Evolutionary conservation across 305 asterid genomes (phyloP), one percentile per base, ranked within the genome.

Genomic region (Vinca major): DNA sequence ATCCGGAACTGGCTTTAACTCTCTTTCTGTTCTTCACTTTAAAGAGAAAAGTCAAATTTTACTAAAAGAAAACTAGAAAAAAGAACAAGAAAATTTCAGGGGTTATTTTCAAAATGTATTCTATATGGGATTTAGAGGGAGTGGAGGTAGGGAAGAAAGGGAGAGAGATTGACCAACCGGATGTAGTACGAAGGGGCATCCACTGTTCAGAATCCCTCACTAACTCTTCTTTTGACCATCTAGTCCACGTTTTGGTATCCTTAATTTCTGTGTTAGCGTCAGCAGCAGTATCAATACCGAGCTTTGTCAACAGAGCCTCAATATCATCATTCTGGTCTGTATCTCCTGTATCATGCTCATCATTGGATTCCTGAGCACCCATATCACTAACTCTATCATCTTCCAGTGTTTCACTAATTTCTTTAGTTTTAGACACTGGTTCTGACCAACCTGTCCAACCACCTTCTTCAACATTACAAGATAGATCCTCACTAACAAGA

Each of bases 371-470:
- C 74, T 80, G 88, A 71, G 67, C 75, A 71, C 53, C 82, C 80
- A 74, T 60, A 74, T 84, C 86, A 63, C 19, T 71, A 56, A 80
- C 80, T 60, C 63, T 43, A 75, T 73, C 60, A 74, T 68, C 78
- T 67, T 78, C 90, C 53, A 77, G 63, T 55, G 71, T 63, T 72
- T 79, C 90, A 62, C 51, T 69, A 52, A 41, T 72, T 67, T 84
- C 95, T 73, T 81, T 76, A 54, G 70, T 76, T 74, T 86, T 79
- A 13, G 95, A 82, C 49, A 68, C 70, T 39, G 89, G 91, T 72
- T 91, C 85, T 66, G 87, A 87, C 99, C 99, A 93, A 74, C 99
- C 97, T 40, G 93, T 83, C 99, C 99, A 93, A 62, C 97, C 96
- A 73, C 97, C 96, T 74, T 87, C 89, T 40, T 89, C 97, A 73